Base-by-base conservation (phyloP, 2,329 filamentous ascomycete genomes). In the Hirsutella thompsonii region DNA sequence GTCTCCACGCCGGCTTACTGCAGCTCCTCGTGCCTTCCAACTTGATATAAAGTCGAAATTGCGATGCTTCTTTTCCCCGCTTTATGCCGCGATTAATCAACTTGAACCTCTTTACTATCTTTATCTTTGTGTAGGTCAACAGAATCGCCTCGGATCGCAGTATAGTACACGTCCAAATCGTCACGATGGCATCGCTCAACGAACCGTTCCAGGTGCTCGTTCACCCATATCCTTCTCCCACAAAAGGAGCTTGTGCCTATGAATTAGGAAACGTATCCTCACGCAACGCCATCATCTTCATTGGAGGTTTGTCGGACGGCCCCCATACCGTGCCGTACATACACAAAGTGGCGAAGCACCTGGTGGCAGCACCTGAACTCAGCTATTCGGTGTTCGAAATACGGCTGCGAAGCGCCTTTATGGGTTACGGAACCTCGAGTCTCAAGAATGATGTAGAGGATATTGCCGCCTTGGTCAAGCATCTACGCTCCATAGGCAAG, bases 271-370 rank as follows among this genome's bases (percentile, higher is more conserved):
- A 56, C 14, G 34, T 49, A 10, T 51, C 58, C 33, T 58, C 64
- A 43, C 62, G 56, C 38, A 76, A 84, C 58, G 78, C 76, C 3
- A 58, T 87, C 41, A 58, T 87, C 45, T 83, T 82, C 61, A 70
- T 86, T 46, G 81, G 79, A 46, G 83, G 83, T 29, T 70, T 88
- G 14, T 71, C 70, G 30, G 83, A 86, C 56, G 81, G 81, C 2
- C 74, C 81, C 44, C 74, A 82, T 46, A 79, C 76, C 0, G 69
- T 82, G 8, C 62, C 68, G 1, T 84, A 82, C 44, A 62, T 68
- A 37, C 64, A 66, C 5, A 53, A 56, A 2, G 58, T 78, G 42
- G 68, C 72, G 13, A 54, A 58, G 32, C 56, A 57, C 38, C 55
- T 76, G 4, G 62, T 64, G 45, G 44, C 57, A 5, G 46, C 57